Percentiles rank a stretch among this genome's conserved stretches.
Evolutionary conservation across 148 eudicot species (phyloP).

Genomic region (Chenopodium suecicum): DNA sequence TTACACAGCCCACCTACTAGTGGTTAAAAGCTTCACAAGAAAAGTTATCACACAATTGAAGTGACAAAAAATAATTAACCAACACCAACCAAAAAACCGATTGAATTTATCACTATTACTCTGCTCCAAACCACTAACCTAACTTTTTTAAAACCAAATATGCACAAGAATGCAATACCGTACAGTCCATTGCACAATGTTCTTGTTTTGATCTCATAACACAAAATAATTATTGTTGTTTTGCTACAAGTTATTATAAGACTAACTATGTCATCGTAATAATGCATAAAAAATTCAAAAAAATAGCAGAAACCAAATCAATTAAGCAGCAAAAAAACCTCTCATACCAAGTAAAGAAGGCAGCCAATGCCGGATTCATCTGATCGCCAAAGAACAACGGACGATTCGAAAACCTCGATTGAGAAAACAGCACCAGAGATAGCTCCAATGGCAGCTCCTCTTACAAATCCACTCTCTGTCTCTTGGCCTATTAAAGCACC

Average conservation of each 20-base stretch:
- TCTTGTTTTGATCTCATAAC: not conserved
- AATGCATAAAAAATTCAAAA: not conserved
- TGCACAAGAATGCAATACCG: not conserved
- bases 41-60: not conserved
- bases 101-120: not conserved
- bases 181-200: not conserved
- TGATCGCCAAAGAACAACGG: slow-evolving; percentile 84
- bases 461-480: slow-evolving; percentile 92
- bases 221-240: not conserved
- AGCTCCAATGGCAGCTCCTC: slow-evolving; percentile 99
- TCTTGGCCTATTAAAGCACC: slow-evolving; percentile 98
- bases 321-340: not conserved
- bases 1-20: not conserved
- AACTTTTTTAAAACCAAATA: not conserved
- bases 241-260: not conserved
- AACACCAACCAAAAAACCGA: not conserved
- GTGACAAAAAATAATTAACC: not conserved
- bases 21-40: not conserved
- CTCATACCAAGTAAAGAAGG: slow-evolving; percentile 75
- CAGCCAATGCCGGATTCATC: slow-evolving; percentile 93
- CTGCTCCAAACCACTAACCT: not conserved
- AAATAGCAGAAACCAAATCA: not conserved
- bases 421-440: slow-evolving; percentile 99
- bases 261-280: not conserved
- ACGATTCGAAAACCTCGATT: slow-evolving; percentile 94